Conservation (phyloP, 352 stramenopile genomes). For the Phytophthora pistaciae region DNA sequence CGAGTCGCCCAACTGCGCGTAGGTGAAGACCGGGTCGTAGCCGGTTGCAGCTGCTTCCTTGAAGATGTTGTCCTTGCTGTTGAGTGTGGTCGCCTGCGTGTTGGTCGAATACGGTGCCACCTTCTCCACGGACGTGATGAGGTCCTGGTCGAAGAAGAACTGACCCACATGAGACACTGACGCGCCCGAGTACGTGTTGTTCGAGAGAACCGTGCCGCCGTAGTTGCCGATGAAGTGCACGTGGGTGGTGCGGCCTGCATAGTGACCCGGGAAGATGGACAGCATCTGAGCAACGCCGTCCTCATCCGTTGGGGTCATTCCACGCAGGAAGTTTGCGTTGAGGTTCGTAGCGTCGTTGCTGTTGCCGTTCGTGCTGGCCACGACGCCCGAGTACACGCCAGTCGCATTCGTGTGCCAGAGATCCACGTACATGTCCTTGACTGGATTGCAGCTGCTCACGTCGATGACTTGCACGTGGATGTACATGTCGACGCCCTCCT, state of each 20-base stretch:
- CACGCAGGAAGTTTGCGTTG: slow-evolving; percentile 32
- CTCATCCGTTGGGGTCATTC: slow-evolving; percentile 27
- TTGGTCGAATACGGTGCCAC: slow-evolving; percentile 25
- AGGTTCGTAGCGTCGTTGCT: slow-evolving; percentile 24
- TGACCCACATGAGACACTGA: slow-evolving; percentile 32
- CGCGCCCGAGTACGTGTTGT: slow-evolving; percentile 35
- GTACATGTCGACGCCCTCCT: slow-evolving; percentile 31
- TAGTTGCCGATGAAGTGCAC: slow-evolving; percentile 33
- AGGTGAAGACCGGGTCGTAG: slow-evolving; percentile 29
- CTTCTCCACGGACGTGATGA: slow-evolving; percentile 26
- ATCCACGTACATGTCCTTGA: slow-evolving; percentile 34
- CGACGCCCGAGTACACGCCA: slow-evolving; percentile 35
- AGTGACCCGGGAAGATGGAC: slow-evolving; percentile 37
- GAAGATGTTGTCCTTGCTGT: slow-evolving; percentile 21
- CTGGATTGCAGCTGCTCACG: slow-evolving; percentile 27
- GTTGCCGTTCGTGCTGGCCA: slow-evolving; percentile 32
- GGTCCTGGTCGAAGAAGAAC: slow-evolving; percentile 39
- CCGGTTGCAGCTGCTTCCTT: slow-evolving; percentile 2
- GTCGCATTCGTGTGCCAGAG: slow-evolving; percentile 40
- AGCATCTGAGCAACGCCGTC: slow-evolving; percentile 34
- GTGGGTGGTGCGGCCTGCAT: slow-evolving; percentile 29
- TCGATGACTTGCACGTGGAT: slow-evolving; percentile 37
- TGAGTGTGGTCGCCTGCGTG: slow-evolving; percentile 23
- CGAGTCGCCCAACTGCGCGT: slow-evolving; percentile 14
- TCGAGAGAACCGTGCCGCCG: slow-evolving; percentile 23